Base-by-base conservation (phyloP, 2,329 filamentous ascomycete species). In the Botrytis elliptica region DNA sequence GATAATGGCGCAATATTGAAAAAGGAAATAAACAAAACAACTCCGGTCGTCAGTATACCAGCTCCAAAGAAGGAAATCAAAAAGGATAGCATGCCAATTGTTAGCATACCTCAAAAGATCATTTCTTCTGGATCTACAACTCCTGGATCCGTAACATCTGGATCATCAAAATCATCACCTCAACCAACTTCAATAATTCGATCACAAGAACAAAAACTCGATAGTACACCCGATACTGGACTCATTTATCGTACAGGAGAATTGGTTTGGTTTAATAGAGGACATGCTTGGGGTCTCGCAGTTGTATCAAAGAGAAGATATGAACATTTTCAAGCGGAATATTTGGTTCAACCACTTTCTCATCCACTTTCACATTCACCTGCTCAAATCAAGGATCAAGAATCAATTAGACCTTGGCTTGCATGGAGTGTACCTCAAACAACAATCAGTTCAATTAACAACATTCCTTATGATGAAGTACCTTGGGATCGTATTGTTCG, bases 351-450 rank as follows among this genome's bases (percentile, higher is more conserved):
- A 75, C 85, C 86, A 8, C 83, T 85, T 16, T 88, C 82, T 64
- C 85, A 83, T 79, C 85, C 85, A 14, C 80, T 80, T 62, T 77
- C 81, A 14, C 77, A 83, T 36, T 82, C 82, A 18, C 77, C 80
- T 40, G 78, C 82, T 7, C 82, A 85, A 63, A 81, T 85, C 18
- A 84, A 87, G 36, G 82, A 83, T 2, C 78, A 83, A 18, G 83
- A 87, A 71, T 78, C 79, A 7, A 81, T 89, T 55, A 84, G 88
- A 55, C 88, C 88, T 0, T 89, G 87, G 87, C 83, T 89, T 42
- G 87, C 88, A 1, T 89, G 87, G 87, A 87, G 85, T 69, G 84
- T 87, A 20, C 88, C 88, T 1, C 78, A 77, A n/a, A 86, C 85
- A 72, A 88, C 86, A 3, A 83, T 85, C 72, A 76, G 79, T 22